Percentiles rank a stretch among this genome's conserved stretches.
These are phyloP conservation scores for Gillenia trifoliata DNA, from an alignment of 306 rosid genomes.

Conservation along the genomic window DNA sequence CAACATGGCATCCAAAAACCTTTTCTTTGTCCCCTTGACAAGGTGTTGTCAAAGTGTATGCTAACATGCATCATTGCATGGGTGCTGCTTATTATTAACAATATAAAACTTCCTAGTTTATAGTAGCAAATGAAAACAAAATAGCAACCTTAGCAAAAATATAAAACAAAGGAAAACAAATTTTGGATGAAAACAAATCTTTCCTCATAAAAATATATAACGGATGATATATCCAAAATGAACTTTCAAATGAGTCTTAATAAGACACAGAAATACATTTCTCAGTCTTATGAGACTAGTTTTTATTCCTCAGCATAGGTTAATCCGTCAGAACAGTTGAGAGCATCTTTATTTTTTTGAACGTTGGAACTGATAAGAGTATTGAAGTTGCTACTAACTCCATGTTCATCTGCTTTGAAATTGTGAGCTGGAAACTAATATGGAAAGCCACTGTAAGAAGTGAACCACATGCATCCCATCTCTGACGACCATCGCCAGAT, in stretches of 20 bases:
- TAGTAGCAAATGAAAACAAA: not conserved
- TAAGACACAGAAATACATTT: not conserved
- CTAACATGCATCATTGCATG: no score
- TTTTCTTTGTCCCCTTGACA: no score
- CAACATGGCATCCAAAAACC: no score
- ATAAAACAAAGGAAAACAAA: no score
- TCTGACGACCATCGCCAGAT: slow-evolving; percentile 33
- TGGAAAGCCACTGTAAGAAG: slow-evolving; percentile 50
- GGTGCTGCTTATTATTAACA: no score
- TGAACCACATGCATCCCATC: slow-evolving; percentile 25
- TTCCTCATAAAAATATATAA: not conserved
- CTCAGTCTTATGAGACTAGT: no score
- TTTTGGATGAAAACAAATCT: not conserved
- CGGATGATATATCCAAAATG: no score
- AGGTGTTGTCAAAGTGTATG: no score
- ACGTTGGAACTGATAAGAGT: slow-evolving; percentile 35
- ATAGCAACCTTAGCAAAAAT: not conserved
- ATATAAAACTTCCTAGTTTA: not conserved
- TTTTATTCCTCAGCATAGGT: not conserved
- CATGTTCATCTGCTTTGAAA: slow-evolving; percentile 16
- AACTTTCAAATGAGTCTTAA: not conserved
- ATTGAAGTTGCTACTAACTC: slow-evolving; percentile 34
- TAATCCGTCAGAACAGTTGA: slow-evolving; percentile 35
- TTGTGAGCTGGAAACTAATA: slow-evolving; percentile 15
- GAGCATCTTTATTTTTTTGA: slow-evolving; percentile 40